A percentile compares a stretch with the other conserved stretches of the same genome.
These are phyloP conservation scores for Pseudocercospora ulei DNA, from an alignment of 2,329 filamentous ascomycete species.

Conservation along the genomic window DNA sequence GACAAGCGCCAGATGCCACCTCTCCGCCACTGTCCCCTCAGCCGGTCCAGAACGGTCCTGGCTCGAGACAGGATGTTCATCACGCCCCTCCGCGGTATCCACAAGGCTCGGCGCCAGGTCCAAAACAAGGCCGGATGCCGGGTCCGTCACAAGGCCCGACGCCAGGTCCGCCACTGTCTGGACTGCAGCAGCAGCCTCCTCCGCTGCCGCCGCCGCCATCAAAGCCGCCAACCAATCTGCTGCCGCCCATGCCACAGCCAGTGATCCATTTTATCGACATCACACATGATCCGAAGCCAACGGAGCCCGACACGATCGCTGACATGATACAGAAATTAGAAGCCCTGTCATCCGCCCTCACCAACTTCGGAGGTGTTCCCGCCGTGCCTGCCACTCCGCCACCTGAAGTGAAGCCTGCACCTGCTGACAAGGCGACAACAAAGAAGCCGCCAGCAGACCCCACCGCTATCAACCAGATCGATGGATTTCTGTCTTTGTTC, in stretches of 20 bases:
- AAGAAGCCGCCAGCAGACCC: conserved; percentile 5
- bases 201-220: conserved; percentile 12
- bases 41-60: conserved; percentile 2
- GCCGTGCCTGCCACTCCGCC: conserved; percentile 17
- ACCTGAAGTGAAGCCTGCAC: conserved; percentile 6
- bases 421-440: not conserved
- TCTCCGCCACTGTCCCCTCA: conserved; percentile 5
- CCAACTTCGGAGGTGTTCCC: conserved; percentile 27
- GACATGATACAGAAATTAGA: conserved; percentile 27
- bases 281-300: conserved; percentile 16
- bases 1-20: conserved; percentile 2
- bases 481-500: conserved; percentile 27
- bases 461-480: conserved; percentile 16
- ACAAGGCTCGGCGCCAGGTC: no score
- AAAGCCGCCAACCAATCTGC: conserved; percentile 10
- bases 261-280: conserved; percentile 23
- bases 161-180: conserved; percentile 6
- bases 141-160: no score
- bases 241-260: conserved; percentile 15
- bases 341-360: conserved; percentile 24
- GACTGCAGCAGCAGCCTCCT: conserved; percentile 9
- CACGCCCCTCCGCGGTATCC: conserved; percentile 10
- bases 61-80: conserved; percentile 3
- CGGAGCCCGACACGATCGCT: conserved; percentile 20
- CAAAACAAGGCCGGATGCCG: no score